Base-by-base conservation (phyloP, 345 rosid genomes). In the Pugionium cornutum region DNA sequence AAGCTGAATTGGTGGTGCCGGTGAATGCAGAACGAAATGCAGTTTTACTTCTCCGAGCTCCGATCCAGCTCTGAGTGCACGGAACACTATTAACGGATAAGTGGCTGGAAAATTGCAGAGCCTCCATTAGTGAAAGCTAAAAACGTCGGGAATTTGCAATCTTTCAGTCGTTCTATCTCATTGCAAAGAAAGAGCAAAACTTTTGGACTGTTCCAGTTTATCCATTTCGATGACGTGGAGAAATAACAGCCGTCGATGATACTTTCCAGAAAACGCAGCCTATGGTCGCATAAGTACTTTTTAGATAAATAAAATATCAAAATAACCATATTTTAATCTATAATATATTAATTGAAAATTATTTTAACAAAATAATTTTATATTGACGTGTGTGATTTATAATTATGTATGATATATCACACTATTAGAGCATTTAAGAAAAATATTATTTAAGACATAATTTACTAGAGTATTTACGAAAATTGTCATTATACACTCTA, bases 1-100 rank as follows among this genome's bases (percentile, higher is more conserved):
- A 78, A 73, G 82, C 40, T 51, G 77, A 68, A 32, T 64, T 62
- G 81, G 43, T 70, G 3, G 75, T 37, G 49, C 83, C 82, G 28
- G 78, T 66, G 76, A 76, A 81, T 3, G 86, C 77, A 67, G 84
- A 70, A 41, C 59, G 35, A n/a, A 79, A 36, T 9, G 47, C 55
- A 50, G 82, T 11, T 1, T 75, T 67, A 35, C 62, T 77, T 54
- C 68, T 73, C 30, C 31, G 27, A n/a, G 5, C 8, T 3, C 18
- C 11, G 0, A 37, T 42, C 1, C 2, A 7, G 42, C 0, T 69
- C 53, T 42, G 66, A 41, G 73, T 27, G 30, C 53, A 69, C 2
- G 66, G 51, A 31, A 7, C 36, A 59, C 53, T 69, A 35, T 27
- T 69, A 3, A 69, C 53, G 1, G 52, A 41, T 35, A 58, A 59